Evolutionary conservation across 139 green algal genomes (phyloP).

Genomic region (Zygnema cylindricum): DNA sequence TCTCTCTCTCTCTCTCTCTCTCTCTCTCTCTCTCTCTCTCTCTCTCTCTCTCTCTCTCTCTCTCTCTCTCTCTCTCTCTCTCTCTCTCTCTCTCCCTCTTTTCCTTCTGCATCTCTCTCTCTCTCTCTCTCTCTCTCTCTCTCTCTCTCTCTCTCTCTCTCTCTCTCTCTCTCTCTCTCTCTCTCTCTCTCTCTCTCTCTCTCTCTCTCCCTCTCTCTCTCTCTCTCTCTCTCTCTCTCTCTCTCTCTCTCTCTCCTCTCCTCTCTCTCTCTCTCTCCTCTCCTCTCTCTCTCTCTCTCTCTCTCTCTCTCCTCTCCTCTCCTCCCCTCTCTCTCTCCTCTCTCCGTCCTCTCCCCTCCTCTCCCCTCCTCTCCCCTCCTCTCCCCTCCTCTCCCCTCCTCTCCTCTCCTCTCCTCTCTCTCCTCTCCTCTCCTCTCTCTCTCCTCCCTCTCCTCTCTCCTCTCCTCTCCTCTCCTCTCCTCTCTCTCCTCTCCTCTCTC

Average conservation of each 20-base stretch:
- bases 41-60: not conserved
- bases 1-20: not conserved
- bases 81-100: constrained; percentile 18
- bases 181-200: not conserved
- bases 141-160: not conserved
- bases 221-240: constrained; percentile 15
- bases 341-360: constrained; percentile 15
- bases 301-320: not conserved
- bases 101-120: not conserved
- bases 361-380: not conserved
- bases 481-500: not conserved
- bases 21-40: not conserved
- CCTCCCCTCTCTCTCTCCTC: constrained; percentile 10
- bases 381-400: not conserved
- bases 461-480: not conserved
- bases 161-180: not conserved
- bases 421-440: constrained; percentile 23
- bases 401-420: not conserved
- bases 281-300: constrained; percentile 2
- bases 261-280: not conserved
- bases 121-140: not conserved
- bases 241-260: constrained; percentile 19
- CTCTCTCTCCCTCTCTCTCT: not conserved
- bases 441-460: not conserved
- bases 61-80: not conserved